Base-by-base conservation (phyloP, 805 yeast species). In the Teunomyces cretensis region DNA sequence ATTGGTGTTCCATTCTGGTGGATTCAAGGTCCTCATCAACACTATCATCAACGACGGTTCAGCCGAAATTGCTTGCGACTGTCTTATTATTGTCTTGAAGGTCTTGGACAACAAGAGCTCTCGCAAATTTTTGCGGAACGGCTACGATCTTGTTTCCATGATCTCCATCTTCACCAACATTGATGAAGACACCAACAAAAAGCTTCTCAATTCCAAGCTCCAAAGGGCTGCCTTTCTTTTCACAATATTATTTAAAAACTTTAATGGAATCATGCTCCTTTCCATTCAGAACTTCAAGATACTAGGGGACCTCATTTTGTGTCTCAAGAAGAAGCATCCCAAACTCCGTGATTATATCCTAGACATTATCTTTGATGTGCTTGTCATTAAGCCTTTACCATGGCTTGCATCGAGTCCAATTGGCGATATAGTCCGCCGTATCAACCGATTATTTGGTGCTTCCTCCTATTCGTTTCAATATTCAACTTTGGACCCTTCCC, bases 181-280 rank as follows among this genome's bases (percentile, higher is more conserved):
- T 36, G 59, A 50, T 27, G 48, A 38, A 4, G 50, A 48, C 15
- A 52, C 39, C 39, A 50, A 14, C 46, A 52, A 30, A 49, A 50
- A 39, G 33, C 50, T 17, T 27, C 54, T 17, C 46, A 64, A 71
- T 24, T 84, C 80, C 31, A 79, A 75, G 51, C 66, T 89, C 24
- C 85, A 84, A 46, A 77, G 75, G 47, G 69, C 81, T 11, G 79
- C 90, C 0, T 73, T 78, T 35, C 70, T 88, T 7, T 61, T 92
- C 2, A 67, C 86, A 0, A 60, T 77, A 3, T 66, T 88, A 17
- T 64, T 92, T 40, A 86, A 88, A 49, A 75, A 81, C 28, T 84
- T 92, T 81, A 74, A 86, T 9, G 99, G 99, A 0, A 56, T 90
- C 9, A 74, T 84, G 48, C 78, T 84, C 12, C 78, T 84, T 53